Conservation (phyloP, 1,284 basidiomycete genomes). For the Rhodotorula sp. region DNA sequence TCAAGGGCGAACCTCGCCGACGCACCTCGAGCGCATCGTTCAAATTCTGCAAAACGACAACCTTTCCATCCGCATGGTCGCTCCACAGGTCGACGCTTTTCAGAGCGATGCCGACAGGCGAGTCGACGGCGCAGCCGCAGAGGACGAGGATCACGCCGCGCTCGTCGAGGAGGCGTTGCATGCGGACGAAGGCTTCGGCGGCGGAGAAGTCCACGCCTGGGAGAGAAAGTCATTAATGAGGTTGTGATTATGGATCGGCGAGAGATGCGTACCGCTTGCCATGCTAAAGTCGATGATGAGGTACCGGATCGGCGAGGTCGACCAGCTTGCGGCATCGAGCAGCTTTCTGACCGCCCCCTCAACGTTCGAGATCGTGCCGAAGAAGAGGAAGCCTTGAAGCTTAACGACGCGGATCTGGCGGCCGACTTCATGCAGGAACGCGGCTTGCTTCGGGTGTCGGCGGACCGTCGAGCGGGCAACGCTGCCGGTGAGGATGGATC, state of each 20-base stretch:
- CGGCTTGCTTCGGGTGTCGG: conserved; percentile 71
- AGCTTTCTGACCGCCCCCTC: conserved; percentile 63
- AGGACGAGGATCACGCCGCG: conserved; percentile 81
- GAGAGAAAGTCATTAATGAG: neutral
- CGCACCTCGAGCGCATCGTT: conserved; percentile 95
- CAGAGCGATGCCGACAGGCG: conserved; percentile 67
- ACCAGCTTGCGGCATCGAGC: conserved; percentile 72
- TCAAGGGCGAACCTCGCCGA: conserved; percentile 42
- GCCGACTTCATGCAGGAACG: conserved; percentile 85
- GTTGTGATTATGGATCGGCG: neutral
- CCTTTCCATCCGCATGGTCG: conserved; percentile 58
- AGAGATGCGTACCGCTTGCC: conserved; percentile 59
- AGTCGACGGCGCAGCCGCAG: conserved; percentile 68
- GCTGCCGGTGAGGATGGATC: conserved; percentile 53
- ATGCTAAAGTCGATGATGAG: conserved; percentile 80
- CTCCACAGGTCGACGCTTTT: conserved; percentile 71
- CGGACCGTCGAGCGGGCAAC: conserved; percentile 82
- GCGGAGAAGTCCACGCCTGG: conserved; percentile 83
- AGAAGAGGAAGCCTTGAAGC: conserved; percentile 92
- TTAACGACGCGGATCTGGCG: conserved; percentile 87
- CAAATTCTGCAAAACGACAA: conserved; percentile 78
- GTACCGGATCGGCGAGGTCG: conserved; percentile 80
- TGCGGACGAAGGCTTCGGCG: conserved; percentile 89
- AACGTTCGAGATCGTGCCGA: conserved; percentile 59
- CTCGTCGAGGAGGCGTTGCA: conserved; percentile 75